phyloP scores from a whole-genome alignment of 148 eudicot genomes.

The Fagopyrum esculentum region DNA sequence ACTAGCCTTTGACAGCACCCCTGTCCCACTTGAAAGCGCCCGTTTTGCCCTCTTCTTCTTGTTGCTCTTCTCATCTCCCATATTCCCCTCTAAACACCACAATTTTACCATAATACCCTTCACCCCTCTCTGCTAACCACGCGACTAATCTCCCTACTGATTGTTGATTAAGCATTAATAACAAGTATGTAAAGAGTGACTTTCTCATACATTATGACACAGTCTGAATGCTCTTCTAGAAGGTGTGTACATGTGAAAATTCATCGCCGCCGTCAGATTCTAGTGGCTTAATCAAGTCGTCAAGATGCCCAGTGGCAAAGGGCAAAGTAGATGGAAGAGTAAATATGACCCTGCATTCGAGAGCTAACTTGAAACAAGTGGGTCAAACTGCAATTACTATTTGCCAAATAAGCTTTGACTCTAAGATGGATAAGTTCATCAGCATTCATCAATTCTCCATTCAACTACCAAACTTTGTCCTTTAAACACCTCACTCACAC shows the following conservation, averaged over 20 bases:
- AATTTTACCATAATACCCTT: not conserved
- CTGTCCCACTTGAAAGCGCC: constrained; percentile 1
- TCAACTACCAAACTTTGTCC: not conserved
- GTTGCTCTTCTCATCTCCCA: constrained; percentile 7
- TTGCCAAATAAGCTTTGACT: not conserved
- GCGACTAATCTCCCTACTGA: not conserved
- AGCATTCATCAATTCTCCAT: not conserved
- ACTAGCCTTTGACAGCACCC: not conserved
- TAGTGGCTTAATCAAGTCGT: not conserved
- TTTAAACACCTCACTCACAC: not conserved
- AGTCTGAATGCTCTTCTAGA: not conserved
- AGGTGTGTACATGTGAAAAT: no score
- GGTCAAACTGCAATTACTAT: not conserved
- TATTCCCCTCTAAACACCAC: not conserved
- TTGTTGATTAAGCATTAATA: no score
- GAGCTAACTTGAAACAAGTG: not conserved
- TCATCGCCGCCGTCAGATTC: not conserved
- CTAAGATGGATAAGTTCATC: not conserved
- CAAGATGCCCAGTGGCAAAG: not conserved
- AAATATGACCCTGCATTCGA: not conserved
- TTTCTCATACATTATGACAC: not conserved
- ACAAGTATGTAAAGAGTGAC: not conserved
- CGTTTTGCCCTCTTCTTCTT: constrained; percentile 5
- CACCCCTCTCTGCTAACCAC: not conserved
- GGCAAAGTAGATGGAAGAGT: constrained; percentile 10